phyloP scores from a whole-genome alignment of 2,329 filamentous ascomycete species.

The Ilyonectria sp. region DNA sequence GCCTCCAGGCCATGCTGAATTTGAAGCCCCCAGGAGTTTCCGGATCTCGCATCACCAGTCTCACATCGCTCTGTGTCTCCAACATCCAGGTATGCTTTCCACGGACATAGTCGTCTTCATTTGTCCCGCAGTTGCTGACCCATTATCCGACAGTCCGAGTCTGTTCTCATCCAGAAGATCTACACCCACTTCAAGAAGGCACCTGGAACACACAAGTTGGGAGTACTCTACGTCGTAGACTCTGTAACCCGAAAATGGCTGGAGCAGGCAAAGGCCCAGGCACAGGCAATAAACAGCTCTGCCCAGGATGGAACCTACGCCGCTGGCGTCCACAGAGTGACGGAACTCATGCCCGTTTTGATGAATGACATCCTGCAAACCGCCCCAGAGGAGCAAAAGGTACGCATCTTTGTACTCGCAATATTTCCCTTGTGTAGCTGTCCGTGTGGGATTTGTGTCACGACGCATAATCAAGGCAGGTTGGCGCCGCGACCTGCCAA shows the following conservation, averaged over 20 bases:
- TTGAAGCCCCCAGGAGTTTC: constrained; percentile 96
- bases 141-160: constrained; percentile 80
- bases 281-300: constrained; percentile 84
- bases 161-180: constrained; percentile 94
- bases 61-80: constrained; percentile 89
- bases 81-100: constrained; percentile 83
- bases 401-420: constrained; percentile 70
- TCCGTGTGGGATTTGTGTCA: constrained; percentile 33
- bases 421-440: constrained; percentile 44
- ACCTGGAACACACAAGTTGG: constrained; percentile 95
- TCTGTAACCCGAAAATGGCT: constrained; percentile 99
- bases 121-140: constrained; percentile 39
- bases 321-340: constrained; percentile 96
- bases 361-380: constrained; percentile 96
- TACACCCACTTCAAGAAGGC: constrained; percentile 98
- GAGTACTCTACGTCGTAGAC: constrained; percentile 99
- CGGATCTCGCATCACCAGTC: constrained; percentile 88
- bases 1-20: constrained; percentile 91
- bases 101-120: constrained; percentile 8
- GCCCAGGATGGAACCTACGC: constrained; percentile 94
- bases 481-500: constrained; percentile 26
- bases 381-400: constrained; percentile 95
- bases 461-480: constrained; percentile 33
- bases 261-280: constrained; percentile 90
- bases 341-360: constrained; percentile 91